A percentile compares a stretch with the other conserved stretches of the same genome.
phyloP scores from a whole-genome alignment of 1,284 basidiomycete genomes.

The Termitomyces sp. region DNA sequence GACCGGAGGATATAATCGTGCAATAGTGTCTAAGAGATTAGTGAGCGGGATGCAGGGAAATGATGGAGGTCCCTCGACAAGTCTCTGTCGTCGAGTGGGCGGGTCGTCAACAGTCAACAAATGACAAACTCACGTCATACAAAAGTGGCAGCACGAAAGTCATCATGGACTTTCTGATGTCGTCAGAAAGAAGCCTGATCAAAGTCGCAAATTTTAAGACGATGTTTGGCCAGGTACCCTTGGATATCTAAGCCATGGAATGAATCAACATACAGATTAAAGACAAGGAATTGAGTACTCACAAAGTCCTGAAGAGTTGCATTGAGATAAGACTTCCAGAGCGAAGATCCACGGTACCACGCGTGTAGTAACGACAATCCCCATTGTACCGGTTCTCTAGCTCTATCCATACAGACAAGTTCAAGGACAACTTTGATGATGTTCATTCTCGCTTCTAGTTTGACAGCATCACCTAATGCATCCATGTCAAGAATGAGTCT shows the following conservation, averaged over 20 bases:
- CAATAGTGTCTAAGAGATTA: slow-evolving; percentile 45
- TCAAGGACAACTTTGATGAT: slow-evolving; percentile 37
- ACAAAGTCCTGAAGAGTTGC: slow-evolving; percentile 38
- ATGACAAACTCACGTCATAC: slow-evolving; percentile 41
- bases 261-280: background rate
- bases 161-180: slow-evolving; percentile 35
- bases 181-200: slow-evolving; percentile 39
- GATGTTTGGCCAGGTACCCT: slow-evolving; percentile 37
- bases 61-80: slow-evolving; percentile 46
- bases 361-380: slow-evolving; percentile 30
- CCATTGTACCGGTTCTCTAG: slow-evolving; percentile 24
- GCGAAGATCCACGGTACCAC: slow-evolving; percentile 36
- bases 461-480: slow-evolving; percentile 19
- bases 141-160: slow-evolving; percentile 41
- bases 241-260: slow-evolving; percentile 30
- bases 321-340: slow-evolving; percentile 41
- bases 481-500: slow-evolving; percentile 48
- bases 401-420: slow-evolving; percentile 32
- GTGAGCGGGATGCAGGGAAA: slow-evolving; percentile 40
- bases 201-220: slow-evolving; percentile 36
- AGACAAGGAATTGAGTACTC: slow-evolving; percentile 18
- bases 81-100: slow-evolving; percentile 22
- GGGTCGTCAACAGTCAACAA: background rate
- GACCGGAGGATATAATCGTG: slow-evolving; percentile 52
- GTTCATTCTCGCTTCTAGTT: slow-evolving; percentile 21